Evolutionary conservation across 2,329 filamentous ascomycete genomes (phyloP).

Genomic region (Cytospora schulzeri): DNA sequence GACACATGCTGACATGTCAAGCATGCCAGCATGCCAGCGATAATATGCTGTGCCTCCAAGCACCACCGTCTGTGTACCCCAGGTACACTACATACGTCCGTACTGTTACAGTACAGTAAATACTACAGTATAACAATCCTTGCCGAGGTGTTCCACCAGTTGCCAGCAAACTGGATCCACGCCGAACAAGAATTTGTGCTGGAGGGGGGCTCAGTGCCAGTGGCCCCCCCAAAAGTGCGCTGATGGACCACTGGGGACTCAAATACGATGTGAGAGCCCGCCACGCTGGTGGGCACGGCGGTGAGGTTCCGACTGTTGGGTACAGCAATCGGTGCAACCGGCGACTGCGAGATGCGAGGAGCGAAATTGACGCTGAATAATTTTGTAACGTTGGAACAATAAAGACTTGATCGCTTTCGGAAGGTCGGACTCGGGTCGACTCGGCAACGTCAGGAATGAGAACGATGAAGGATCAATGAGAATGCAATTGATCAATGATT

Average conservation of each 20-base stretch:
- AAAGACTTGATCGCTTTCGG: not conserved
- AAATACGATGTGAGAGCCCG: conserved; percentile 1
- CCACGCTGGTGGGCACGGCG: not conserved
- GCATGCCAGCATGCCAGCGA: too few relatives aligned
- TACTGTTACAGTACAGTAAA: too few relatives aligned
- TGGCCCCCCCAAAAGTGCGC: not conserved
- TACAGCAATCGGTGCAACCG: not conserved
- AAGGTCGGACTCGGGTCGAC: not conserved
- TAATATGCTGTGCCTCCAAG: not conserved
- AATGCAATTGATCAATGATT: too few relatives aligned
- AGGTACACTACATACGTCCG: too few relatives aligned
- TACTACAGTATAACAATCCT: too few relatives aligned
- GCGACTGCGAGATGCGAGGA: not conserved
- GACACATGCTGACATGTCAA: not conserved
- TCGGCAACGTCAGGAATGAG: not conserved
- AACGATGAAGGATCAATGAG: not conserved
- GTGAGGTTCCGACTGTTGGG: not conserved
- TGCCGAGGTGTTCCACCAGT: too few relatives aligned
- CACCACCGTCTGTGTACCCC: too few relatives aligned
- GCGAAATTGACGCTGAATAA: not conserved
- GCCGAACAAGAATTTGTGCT: not conserved
- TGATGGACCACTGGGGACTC: not conserved
- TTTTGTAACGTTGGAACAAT: not conserved
- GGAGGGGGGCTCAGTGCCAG: not conserved
- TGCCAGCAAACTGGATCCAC: too few relatives aligned